Conservation (phyloP, 768 basidiomycete species). For the Podaxis sp. region DNA sequence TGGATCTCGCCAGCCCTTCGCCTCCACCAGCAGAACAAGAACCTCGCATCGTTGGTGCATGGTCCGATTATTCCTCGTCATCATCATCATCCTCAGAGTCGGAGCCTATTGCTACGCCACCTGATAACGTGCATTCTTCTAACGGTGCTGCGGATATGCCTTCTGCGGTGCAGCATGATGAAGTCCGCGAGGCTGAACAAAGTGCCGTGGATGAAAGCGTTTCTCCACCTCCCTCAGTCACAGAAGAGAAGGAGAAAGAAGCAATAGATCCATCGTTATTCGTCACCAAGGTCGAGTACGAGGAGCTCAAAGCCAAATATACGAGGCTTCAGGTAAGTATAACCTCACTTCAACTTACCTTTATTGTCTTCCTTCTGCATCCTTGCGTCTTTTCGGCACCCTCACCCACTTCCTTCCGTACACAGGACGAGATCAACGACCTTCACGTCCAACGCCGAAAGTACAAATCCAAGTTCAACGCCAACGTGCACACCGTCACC, state of each 20-base stretch:
- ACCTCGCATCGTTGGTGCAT: constrained; percentile 42
- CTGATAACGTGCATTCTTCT: neutral
- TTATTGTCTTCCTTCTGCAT: neutral
- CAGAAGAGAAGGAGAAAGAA: constrained; percentile 9
- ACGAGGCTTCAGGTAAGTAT: constrained; percentile 23
- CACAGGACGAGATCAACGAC: constrained; percentile 35
- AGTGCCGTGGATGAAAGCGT: neutral
- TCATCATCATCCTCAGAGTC: constrained; percentile 28
- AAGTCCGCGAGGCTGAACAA: constrained; percentile 3
- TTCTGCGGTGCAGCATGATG: neutral
- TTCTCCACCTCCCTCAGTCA: neutral
- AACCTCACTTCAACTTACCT: neutral
- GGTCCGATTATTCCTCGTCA: constrained; percentile 34
- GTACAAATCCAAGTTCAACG: constrained; percentile 42
- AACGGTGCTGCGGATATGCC: neutral
- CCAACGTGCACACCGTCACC: constrained; percentile 37
- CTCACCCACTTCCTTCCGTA: constrained; percentile 7
- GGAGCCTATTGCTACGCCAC: neutral
- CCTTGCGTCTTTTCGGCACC: neutral
- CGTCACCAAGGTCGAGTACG: constrained; percentile 7
- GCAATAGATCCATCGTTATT: constrained; percentile 15
- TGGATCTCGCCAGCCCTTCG: constrained; percentile 46
- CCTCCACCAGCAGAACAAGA: constrained; percentile 30
- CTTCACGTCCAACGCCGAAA: constrained; percentile 40
- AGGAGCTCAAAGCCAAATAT: constrained; percentile 15